phyloP scores from a whole-genome alignment of 148 eudicot genomes.

The Rhododendron mucronatum region DNA sequence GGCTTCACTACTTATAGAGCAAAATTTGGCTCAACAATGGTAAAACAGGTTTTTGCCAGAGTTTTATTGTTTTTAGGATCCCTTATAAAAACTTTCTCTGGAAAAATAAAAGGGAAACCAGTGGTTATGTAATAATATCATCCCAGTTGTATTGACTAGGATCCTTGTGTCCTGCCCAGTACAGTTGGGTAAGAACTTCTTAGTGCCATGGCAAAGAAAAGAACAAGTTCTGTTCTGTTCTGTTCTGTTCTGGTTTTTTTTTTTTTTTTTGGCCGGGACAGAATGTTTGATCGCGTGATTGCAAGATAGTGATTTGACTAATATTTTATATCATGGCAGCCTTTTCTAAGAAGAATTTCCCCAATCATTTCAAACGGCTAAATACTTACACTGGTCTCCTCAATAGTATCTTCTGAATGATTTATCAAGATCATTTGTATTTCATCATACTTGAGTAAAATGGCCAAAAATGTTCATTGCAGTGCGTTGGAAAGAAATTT shows the following conservation, averaged over 20 bases:
- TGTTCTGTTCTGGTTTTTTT: neutral
- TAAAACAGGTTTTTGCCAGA: neutral
- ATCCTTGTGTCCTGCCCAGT: neutral
- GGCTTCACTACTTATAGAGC: neutral
- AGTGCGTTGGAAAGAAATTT: neutral
- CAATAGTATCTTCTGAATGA: neutral
- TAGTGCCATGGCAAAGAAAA: neutral
- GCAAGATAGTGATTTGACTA: neutral
- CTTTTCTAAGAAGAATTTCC: neutral
- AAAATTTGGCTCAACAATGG: neutral
- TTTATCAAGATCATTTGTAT: neutral
- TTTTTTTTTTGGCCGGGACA: neutral
- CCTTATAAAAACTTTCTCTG: neutral
- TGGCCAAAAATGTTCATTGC: neutral
- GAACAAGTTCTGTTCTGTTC: neutral
- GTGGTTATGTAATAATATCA: neutral
- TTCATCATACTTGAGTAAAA: neutral
- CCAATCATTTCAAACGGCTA: neutral
- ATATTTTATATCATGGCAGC: neutral
- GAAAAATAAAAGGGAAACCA: neutral
- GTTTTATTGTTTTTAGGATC: neutral
- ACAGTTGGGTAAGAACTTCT: neutral
- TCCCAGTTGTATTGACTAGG: neutral
- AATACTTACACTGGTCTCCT: neutral
- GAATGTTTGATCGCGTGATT: neutral